Percentiles rank a stretch among this genome's conserved stretches.
These are phyloP conservation scores for Rutstroemia sp. DNA, from an alignment of 2,329 filamentous ascomycete species.

Conservation along the genomic window DNA sequence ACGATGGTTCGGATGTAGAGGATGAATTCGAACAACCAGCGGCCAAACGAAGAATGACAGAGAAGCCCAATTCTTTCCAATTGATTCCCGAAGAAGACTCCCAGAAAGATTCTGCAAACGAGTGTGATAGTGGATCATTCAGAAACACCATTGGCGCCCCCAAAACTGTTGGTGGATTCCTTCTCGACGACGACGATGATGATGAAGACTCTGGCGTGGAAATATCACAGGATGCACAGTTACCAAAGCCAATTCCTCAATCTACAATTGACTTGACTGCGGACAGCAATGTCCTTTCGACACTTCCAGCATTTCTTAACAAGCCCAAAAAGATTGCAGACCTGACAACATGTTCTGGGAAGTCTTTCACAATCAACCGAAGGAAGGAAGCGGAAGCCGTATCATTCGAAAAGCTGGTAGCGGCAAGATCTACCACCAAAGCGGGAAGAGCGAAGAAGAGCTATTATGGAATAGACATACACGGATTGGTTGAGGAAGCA, in stretches of 20 bases:
- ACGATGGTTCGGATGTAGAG: conserved; percentile 36
- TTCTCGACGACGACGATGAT: conserved; percentile 12
- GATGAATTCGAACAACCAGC: conserved; percentile 31
- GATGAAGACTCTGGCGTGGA: conserved; percentile 5
- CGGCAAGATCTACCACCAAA: conserved; percentile 57
- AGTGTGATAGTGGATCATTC: neutral
- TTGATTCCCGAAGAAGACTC: neutral
- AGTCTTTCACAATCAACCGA: conserved; percentile 46
- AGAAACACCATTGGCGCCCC: neutral
- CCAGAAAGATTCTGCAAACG: neutral
- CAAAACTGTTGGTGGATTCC: conserved; percentile 11
- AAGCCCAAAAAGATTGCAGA: conserved; percentile 15
- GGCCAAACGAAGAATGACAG: conserved; percentile 39
- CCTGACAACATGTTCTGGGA: conserved; percentile 38
- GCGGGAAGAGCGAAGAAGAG: conserved; percentile 63
- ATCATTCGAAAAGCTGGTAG: conserved; percentile 61
- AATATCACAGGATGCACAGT: neutral
- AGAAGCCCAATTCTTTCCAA: conserved; percentile 8
- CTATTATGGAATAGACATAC: conserved; percentile 92
- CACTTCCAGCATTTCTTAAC: conserved; percentile 21
- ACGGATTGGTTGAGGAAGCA: conserved; percentile 69
- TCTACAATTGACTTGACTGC: neutral
- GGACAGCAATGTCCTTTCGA: neutral
- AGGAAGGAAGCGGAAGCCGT: conserved; percentile 40
- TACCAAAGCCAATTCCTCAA: neutral